These are phyloP conservation scores for Aspergillus alliaceus DNA, from an alignment of 2,329 filamentous ascomycete species.

Conservation along the genomic window DNA sequence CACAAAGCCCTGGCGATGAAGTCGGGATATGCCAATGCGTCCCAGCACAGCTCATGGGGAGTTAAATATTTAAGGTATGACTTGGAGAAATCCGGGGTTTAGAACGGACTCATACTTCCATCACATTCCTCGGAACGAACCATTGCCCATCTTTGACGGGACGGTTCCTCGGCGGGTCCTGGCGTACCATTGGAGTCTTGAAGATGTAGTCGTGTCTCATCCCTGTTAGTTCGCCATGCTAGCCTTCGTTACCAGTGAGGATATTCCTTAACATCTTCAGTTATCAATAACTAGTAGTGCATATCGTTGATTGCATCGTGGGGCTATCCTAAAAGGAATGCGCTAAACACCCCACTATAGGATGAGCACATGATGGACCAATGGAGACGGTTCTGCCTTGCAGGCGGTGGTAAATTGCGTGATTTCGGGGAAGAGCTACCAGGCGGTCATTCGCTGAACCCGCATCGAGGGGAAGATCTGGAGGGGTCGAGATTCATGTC, in stretches of 20 bases:
- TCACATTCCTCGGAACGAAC: not conserved
- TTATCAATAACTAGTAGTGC: too few species aligned
- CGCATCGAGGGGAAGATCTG: constrained; percentile 14
- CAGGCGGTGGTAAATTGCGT: constrained; percentile 37
- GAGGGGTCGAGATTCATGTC: constrained; percentile 5
- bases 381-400: constrained; percentile 29
- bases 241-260: not conserved
- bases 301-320: not conserved
- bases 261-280: too few species aligned
- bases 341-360: constrained; percentile 28
- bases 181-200: not conserved
- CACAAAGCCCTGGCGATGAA: not conserved
- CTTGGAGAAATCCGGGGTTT: too few species aligned
- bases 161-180: not conserved
- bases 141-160: not conserved
- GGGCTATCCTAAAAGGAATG: not conserved
- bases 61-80: not conserved
- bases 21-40: not conserved
- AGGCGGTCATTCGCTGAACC: constrained; percentile 15
- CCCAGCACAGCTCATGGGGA: not conserved
- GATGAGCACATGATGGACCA: constrained; percentile 23
- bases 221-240: not conserved
- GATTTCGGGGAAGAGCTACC: constrained; percentile 22
- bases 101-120: not conserved
- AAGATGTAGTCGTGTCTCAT: not conserved